phyloP scores from a whole-genome alignment of 1,284 basidiomycete species.

The Tilletia walkeri region DNA sequence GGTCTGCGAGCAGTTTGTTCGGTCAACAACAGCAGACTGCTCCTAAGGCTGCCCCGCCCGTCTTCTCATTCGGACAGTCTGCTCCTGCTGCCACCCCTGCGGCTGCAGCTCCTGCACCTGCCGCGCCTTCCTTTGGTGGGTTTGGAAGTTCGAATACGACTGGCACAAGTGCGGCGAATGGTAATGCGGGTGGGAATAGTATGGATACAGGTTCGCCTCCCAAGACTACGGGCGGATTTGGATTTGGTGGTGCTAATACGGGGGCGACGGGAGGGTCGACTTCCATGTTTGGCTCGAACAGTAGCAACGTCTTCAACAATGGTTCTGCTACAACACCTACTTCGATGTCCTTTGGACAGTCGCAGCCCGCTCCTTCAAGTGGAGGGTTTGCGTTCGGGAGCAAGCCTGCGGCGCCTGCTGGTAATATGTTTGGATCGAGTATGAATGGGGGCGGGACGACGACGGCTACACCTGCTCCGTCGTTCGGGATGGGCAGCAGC shows the following conservation, averaged over 20 bases:
- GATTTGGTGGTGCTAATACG: not conserved
- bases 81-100: not conserved
- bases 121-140: not conserved
- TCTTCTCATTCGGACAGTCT: not conserved
- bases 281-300: conserved; percentile 9
- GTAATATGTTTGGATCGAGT: not conserved
- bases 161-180: not conserved
- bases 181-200: not conserved
- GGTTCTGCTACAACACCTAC: not conserved
- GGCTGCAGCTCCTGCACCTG: not conserved
- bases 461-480: not conserved
- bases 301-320: not conserved
- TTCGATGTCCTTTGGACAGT: conserved; percentile 4
- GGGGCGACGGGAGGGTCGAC: not conserved
- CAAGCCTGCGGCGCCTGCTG: not conserved
- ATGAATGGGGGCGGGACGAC: not conserved
- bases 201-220: conserved; percentile 15
- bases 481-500: not conserved
- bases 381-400: not conserved
- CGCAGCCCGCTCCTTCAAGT: not conserved
- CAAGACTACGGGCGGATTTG: not conserved
- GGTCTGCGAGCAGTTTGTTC: not conserved
- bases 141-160: not conserved
- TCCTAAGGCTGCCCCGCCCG: not conserved
- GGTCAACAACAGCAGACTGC: not conserved